A percentile compares a stretch with the other conserved stretches of the same genome.
Conservation (phyloP, 108 stramenopile species). For the Discostella pseudostelligera region DNA sequence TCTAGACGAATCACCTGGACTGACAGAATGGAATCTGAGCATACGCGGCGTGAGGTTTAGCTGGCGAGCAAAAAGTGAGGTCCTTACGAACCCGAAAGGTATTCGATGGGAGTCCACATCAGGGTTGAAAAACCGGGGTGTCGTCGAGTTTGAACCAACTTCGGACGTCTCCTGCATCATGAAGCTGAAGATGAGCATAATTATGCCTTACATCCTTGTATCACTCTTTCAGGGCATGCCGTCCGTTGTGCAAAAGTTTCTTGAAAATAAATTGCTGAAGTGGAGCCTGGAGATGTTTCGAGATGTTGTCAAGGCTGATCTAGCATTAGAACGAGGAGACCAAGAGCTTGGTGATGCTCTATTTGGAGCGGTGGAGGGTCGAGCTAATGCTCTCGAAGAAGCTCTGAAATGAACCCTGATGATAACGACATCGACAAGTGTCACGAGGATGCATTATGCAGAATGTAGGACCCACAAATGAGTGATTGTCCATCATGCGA, state of each 20-base stretch:
- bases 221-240: slow-evolving; percentile 68
- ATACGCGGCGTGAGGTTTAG: slow-evolving; percentile 72
- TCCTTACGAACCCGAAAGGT: slow-evolving; percentile 58
- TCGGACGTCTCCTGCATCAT: slow-evolving; percentile 60
- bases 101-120: slow-evolving; percentile 80
- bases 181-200: slow-evolving; percentile 73
- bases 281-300: slow-evolving; percentile 91
- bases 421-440: neutral
- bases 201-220: slow-evolving; percentile 69
- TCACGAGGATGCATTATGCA: too few species aligned
- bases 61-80: slow-evolving; percentile 71
- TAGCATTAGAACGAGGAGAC: slow-evolving; percentile 83
- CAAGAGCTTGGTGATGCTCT: slow-evolving; percentile 85
- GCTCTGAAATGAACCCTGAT: slow-evolving; percentile 18
- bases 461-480: too few species aligned
- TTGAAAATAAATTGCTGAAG: slow-evolving; percentile 81
- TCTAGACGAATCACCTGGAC: slow-evolving; percentile 54
- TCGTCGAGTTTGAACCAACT: slow-evolving; percentile 58
- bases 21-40: slow-evolving; percentile 82
- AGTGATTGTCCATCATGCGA: too few species aligned
- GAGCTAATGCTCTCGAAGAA: slow-evolving; percentile 79
- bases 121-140: slow-evolving; percentile 69
- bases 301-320: slow-evolving; percentile 85
- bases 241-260: slow-evolving; percentile 73
- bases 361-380: slow-evolving; percentile 82